Conservation (phyloP, 208 protist genomes). For the Leishmania gerbilli region DNA sequence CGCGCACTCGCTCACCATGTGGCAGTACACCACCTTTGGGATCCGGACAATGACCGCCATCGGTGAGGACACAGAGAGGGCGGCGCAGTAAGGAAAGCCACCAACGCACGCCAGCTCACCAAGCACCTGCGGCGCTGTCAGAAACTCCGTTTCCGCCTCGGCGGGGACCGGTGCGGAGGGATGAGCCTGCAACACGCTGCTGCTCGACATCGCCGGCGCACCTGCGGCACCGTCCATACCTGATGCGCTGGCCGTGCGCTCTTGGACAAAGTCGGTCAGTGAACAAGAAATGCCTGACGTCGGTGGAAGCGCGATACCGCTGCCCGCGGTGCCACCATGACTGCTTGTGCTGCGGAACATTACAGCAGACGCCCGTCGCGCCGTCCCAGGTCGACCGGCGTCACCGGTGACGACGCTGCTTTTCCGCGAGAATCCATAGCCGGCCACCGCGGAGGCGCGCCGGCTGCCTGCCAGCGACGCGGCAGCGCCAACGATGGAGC, state of each 20-base stretch:
- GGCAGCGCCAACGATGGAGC: background rate
- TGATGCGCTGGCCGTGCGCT: background rate
- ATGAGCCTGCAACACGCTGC: background rate
- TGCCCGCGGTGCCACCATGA: background rate
- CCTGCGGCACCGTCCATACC: background rate
- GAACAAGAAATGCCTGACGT: background rate
- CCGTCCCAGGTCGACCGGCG: background rate
- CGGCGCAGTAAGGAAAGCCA: slow-evolving; percentile 53
- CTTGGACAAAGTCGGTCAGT: background rate
- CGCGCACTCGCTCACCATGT: slow-evolving; percentile 36
- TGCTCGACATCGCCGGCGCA: background rate
- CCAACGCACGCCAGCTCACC: slow-evolving; percentile 65
- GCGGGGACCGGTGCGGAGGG: background rate
- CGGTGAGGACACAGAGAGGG: slow-evolving; percentile 48
- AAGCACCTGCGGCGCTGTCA: slow-evolving; percentile 61
- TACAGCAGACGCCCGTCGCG: background rate
- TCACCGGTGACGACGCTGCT: background rate
- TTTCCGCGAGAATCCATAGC: background rate
- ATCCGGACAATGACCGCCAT: slow-evolving; percentile 47
- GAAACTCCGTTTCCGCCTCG: slow-evolving; percentile 23
- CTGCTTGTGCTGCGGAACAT: background rate
- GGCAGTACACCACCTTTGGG: slow-evolving; percentile 46
- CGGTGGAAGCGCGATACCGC: background rate
- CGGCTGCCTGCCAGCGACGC: background rate
- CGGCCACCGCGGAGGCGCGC: background rate